Evolutionary conservation across 345 rosid species (phyloP), one percentile per base, ranked within the genome.

Genomic region (Toxicodendron radicans): DNA sequence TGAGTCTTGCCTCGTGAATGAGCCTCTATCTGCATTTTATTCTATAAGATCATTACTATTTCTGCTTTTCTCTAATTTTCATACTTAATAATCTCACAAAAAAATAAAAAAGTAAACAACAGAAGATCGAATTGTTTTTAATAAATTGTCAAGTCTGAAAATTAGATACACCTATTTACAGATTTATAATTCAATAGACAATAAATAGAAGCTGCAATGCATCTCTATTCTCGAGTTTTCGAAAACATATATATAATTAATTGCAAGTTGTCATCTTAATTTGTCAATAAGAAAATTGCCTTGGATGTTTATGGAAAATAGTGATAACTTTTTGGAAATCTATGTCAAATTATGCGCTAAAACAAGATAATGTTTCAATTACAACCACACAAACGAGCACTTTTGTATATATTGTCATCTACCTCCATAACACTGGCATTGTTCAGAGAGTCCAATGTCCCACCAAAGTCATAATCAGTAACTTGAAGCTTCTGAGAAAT

Each of bases 21-120:
- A 61, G 83, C 66, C 77, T 90, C 94, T 59, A 83, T 81, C 97
- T 95, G 89, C 82, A 81, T 70, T 71, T 79, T 68, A 30, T 14
- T 57, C 30, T 30, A 23, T 14, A 10, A 46, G 41, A 82, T 45
- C 52, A 66, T 20, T 51, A 6, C 30, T 23, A 5, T 9, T 16
- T n/a, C 27, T 53, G 54, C 0, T 75, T 41, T 41, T 27, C 51
- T 64, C 54, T 38, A 13, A n/a, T 13, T 30, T 21, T 56, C 53
- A 57, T 23, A 11, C 43, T 16, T 56, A 45, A 38, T 7, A 38
- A 38, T 38, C 27, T 4, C 14, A 16, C 54, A 5, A 17, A 10
- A 49, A 38, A 5, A 17, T 5, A 49, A 38, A 38, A 0, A 38
- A 38, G 43, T 5, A 24, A 59, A 46, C 21, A 27, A 59, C 21